These are phyloP conservation scores for Rubia balearica DNA, from an alignment of 305 asterid genomes.

Conservation along the genomic window DNA sequence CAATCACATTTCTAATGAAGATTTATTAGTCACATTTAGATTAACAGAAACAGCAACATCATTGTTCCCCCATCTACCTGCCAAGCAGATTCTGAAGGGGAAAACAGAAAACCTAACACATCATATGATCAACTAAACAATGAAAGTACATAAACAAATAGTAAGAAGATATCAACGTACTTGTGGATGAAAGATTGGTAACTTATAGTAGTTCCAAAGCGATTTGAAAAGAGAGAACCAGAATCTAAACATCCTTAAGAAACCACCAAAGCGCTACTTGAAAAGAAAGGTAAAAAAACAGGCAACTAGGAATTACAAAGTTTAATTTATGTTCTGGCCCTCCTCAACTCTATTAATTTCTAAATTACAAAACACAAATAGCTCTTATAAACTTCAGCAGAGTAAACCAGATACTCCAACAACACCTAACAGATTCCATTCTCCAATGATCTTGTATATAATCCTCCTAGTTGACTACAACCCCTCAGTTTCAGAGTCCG, in stretches of 20 bases:
- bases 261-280: not conserved
- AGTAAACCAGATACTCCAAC: not conserved
- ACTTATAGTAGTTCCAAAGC: not conserved
- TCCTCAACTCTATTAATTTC: not conserved
- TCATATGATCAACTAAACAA: not conserved
- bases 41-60: not conserved
- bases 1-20: too few species aligned
- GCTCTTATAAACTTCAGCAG: not conserved
- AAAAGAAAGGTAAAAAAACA: not conserved
- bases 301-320: not conserved
- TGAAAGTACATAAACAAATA: not conserved
- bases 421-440: not conserved
- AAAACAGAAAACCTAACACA: constrained; percentile 4
- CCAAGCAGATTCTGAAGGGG: not conserved
- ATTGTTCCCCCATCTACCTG: not conserved
- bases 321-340: not conserved
- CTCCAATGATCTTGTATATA: not conserved
- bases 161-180: too few species aligned
- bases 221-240: not conserved
- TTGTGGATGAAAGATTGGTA: not conserved
- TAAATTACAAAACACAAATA: not conserved
- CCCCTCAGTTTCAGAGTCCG: not conserved
- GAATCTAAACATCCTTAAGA: too few species aligned
- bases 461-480: not conserved
- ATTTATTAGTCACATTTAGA: not conserved